Evolutionary conservation across 2,329 filamentous ascomycete species (phyloP), one percentile per base, ranked within the genome.

Genomic region (Rugonectria rugulosa): DNA sequence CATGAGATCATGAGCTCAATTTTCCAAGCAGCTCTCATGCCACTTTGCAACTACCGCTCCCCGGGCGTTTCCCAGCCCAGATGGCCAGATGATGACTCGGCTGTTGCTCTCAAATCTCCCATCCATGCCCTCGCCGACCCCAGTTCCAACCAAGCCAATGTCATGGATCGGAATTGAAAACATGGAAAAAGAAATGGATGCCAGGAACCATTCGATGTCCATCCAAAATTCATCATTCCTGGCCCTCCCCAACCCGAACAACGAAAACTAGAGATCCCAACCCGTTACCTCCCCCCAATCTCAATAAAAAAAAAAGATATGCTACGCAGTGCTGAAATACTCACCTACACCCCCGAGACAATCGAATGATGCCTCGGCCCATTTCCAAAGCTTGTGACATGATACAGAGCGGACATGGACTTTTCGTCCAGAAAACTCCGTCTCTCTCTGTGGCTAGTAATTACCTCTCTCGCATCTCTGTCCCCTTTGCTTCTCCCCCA

Each of bases 401-500:
- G 12, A 37, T 45, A 21, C 10, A 11, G 7, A 21, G 3, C 36
- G 17, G 4, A 19, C 12, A 12, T 29, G 26, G 7, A 29, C 12
- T 12, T 7, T 29, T 12, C 23, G 21, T n/a, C 17, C 45, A 38
- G 15, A 29, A 21, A 29, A 9, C 19, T 31, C 34, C 29, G 24
- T 32, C 32, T n/a, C 34, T 8, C 17, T 14, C 34, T 37, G 29
- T 32, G 6, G 5, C 6, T n/a, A n/a, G n/a, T n/a, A n/a, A n/a
- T n/a, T n/a, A n/a, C n/a, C 6, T 45, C 62, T 64, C 61, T 61
- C 62, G 62, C 37, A 10, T 17, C 15, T 19, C 36, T 38, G 10
- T 20, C 37, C 21, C 26, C 3, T 38, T 38, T 21, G 20, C 41
- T 21, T 20, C 37, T 67, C 62, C 65, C 62, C 62, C 64, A 64